Evolutionary conservation across 306 rosid species (phyloP), one percentile per base, ranked within the genome.

Genomic region (Vigna mungo): DNA sequence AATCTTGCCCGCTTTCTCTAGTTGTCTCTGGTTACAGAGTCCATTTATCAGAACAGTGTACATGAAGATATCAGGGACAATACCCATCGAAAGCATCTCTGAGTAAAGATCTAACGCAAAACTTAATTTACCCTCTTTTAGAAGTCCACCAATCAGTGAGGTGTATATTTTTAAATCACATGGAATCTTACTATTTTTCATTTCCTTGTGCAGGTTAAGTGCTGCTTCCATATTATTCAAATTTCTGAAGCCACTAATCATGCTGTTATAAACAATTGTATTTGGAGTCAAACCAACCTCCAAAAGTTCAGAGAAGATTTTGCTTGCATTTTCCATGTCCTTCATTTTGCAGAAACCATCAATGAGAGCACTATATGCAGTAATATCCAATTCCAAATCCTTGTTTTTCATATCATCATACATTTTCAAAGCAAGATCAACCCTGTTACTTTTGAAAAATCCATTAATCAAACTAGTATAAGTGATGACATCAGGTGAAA

Each of bases 231-330:
- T 87, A 83, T 91, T 89, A 63, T 86, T 82, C 76, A 89, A 49
- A 77, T 86, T 76, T 73, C 78, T 78, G 76, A 84, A 93, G 77
- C 93, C 97, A 43, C 83, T 64, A 68, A 91, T 86, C 91, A 91
- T 88, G 88, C 84, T 87, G 80, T 81, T 87, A 76, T 91, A 91
- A 72, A 93, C 87, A 81, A 84, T 43, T 16, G 76, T 18, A 83
- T 88, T 91, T 72, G 97, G 97, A 80, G 80, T 74, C 85, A 88
- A 86, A 83, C 98, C 98, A 79, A 65, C 87, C 34, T 85, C 88
- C 68, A 74, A 70, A 48, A 89, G 89, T 82, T 93, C 91, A 6
- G 87, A 71, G 78, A 88, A 84, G 59, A 88, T 68, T 82, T 85
- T 81, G 52, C 41, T 2, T 46, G 97, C 97, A 82, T 73, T 84